A percentile compares a stretch with the other conserved stretches of the same genome.
Conservation (phyloP, 805 yeast genomes). For the Candida parachauliodes region DNA sequence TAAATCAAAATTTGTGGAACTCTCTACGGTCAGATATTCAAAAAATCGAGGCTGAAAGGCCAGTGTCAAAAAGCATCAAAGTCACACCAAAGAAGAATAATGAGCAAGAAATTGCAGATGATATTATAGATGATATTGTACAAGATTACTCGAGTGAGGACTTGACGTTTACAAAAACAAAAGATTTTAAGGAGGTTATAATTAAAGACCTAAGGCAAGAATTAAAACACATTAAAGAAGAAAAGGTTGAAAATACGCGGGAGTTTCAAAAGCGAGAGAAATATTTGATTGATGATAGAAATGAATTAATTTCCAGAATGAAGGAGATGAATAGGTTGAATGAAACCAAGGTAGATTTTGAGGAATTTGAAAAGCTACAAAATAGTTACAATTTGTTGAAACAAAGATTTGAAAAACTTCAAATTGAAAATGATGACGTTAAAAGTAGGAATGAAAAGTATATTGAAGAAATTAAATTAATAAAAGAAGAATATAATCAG, state of each 20-base stretch:
- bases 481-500: no score
- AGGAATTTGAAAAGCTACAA: no score
- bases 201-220: neutral
- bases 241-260: neutral
- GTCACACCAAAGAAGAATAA: no score
- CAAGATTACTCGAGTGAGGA: neutral
- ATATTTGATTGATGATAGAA: conserved; percentile 1
- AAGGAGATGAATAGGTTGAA: neutral
- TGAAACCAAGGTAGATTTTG: no score
- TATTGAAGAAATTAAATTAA: no score
- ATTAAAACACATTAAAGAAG: neutral
- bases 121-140: neutral
- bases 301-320: neutral
- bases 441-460: no score
- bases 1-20: neutral
- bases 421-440: no score
- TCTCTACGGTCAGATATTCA: neutral
- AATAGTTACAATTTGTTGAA: no score
- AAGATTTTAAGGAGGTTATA: neutral
- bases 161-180: neutral
- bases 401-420: no score
- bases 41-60: neutral
- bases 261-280: conserved; percentile 5
- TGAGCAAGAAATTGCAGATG: no score
- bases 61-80: no score